phyloP scores from a whole-genome alignment of 345 rosid genomes.

The Triadica sebifera region DNA sequence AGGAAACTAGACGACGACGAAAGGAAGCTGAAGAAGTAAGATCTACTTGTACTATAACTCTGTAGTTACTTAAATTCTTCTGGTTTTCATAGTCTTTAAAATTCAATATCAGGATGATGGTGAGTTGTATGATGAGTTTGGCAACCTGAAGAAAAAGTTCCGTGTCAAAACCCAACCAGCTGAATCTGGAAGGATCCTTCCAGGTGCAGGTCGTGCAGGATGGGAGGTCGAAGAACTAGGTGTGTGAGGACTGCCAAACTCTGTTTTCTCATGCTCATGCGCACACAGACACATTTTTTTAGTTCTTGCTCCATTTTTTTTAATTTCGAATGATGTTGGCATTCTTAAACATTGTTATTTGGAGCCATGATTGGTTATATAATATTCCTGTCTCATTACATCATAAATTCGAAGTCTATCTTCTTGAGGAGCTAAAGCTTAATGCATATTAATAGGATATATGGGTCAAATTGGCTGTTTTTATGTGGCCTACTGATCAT shows the following conservation, averaged over 20 bases:
- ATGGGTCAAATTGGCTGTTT: background rate
- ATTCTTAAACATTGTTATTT: background rate
- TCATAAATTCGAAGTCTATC: background rate
- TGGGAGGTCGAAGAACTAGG: constrained; percentile 98
- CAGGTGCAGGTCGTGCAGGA: constrained; percentile 96
- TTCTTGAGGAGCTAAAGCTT: background rate
- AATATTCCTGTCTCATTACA: background rate
- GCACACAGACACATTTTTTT: background rate
- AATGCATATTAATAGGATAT: background rate
- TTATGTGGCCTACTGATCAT: background rate
- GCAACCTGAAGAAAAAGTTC: constrained; percentile 92
- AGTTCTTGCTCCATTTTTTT: background rate
- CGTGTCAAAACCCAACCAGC: constrained; percentile 81
- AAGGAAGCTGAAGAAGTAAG: constrained; percentile 91
- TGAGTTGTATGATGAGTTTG: constrained; percentile 97
- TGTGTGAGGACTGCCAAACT: constrained; percentile 16
- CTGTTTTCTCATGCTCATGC: background rate
- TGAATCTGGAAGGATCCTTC: constrained; percentile 56
- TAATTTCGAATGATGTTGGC: background rate
- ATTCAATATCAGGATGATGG: constrained; percentile 76
- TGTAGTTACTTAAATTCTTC: constrained; percentile 15
- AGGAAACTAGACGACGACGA: constrained; percentile 89
- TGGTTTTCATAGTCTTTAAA: constrained; percentile 18
- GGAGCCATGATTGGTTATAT: background rate
- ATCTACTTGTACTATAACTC: constrained; percentile 11